Conservation (phyloP, 768 basidiomycete genomes). For the Mycena latifolia region DNA sequence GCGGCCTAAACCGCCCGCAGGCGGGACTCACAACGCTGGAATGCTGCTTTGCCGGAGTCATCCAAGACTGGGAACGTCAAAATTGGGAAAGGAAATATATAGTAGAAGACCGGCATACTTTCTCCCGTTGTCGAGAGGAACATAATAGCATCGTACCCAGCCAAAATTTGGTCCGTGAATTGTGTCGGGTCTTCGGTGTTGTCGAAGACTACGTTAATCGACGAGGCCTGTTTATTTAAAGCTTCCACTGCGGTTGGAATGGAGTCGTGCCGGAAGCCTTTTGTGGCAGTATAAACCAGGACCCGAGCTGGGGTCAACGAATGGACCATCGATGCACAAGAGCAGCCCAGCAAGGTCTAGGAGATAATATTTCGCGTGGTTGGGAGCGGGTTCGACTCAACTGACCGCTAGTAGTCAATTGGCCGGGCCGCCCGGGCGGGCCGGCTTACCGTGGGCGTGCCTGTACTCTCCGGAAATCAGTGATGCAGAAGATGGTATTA, state of each 20-base stretch:
- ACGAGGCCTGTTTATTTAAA: conserved; percentile 57
- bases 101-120: conserved; percentile 55
- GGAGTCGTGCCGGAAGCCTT: conserved; percentile 77
- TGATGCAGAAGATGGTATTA: no score
- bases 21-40: no score
- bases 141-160: conserved; percentile 72
- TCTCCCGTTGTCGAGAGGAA: conserved; percentile 80
- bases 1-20: no score
- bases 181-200: conserved; percentile 70
- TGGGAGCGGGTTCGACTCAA: no score
- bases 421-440: no score
- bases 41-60: conserved; percentile 66
- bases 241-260: conserved; percentile 78
- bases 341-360: conserved; percentile 15
- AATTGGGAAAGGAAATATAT: not conserved
- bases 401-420: no score
- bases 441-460: no score
- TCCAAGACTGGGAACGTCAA: conserved; percentile 66
- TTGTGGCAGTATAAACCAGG: conserved; percentile 73
- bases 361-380: not conserved
- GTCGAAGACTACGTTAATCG: conserved; percentile 67
- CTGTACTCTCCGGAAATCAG: no score
- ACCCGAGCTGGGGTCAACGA: conserved; percentile 48
- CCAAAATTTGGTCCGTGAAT: conserved; percentile 69
- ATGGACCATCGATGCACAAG: not conserved